A percentile compares a stretch with the other conserved stretches of the same genome.
These are phyloP conservation scores for Penicillium fimorum DNA, from an alignment of 495 filamentous ascomycete species.

Conservation along the genomic window DNA sequence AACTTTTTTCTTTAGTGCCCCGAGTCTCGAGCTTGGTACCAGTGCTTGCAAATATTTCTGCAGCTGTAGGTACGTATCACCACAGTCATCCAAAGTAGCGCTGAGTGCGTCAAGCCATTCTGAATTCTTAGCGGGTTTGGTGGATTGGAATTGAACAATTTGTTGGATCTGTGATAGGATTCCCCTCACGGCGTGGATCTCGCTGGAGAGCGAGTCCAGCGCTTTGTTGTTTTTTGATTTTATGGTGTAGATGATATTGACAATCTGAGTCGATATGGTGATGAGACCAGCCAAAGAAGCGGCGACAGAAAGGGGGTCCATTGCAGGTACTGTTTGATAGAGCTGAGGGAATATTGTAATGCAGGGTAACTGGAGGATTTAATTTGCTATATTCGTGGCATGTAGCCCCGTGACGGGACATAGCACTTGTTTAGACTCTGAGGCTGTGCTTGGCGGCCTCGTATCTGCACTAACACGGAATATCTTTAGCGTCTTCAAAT, in stretches of 20 bases:
- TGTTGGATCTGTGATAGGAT: background rate
- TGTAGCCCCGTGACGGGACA: background rate
- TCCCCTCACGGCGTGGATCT: background rate
- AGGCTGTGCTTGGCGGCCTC: background rate
- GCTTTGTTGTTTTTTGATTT: background rate
- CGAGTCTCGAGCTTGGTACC: background rate
- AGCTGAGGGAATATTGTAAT: background rate
- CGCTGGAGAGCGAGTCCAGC: background rate
- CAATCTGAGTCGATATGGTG: background rate
- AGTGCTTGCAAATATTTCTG: slow-evolving; percentile 4
- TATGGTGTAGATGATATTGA: background rate
- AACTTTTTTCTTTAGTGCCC: background rate
- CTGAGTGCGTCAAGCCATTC: slow-evolving; percentile 12
- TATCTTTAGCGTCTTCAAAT: background rate
- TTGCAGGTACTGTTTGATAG: background rate
- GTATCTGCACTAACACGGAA: background rate
- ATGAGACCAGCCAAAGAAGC: background rate
- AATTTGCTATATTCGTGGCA: background rate
- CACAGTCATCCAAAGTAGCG: slow-evolving; percentile 2
- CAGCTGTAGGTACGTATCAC: slow-evolving; percentile 7
- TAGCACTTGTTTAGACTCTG: background rate
- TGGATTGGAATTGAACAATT: background rate
- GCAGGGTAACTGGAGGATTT: background rate
- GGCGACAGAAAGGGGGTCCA: background rate
- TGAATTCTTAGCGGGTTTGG: background rate